A percentile compares a stretch with the other conserved stretches of the same genome.
Evolutionary conservation across 75 land plant genomes (phyloP).

Genomic region (Cryptomeria japonica): DNA sequence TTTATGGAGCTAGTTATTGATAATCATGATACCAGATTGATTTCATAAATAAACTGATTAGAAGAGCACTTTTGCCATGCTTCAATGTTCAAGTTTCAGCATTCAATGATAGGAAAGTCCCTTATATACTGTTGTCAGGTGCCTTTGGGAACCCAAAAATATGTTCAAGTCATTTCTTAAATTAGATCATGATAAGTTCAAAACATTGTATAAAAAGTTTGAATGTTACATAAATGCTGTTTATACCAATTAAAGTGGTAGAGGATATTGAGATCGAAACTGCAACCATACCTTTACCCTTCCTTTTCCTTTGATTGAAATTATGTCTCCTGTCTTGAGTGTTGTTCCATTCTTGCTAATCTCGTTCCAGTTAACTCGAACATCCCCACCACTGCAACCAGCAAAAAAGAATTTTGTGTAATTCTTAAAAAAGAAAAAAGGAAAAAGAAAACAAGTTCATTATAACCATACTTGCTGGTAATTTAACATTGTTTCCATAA

Average conservation of each 20-base stretch:
- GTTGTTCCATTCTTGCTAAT: conserved; percentile 68
- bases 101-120: background rate
- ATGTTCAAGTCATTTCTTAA: background rate
- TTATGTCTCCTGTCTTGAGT: conserved; percentile 82
- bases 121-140: background rate
- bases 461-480: background rate
- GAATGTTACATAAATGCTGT: background rate
- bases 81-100: background rate
- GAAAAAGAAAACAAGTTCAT: conserved; percentile 1
- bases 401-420: background rate
- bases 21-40: too few species aligned
- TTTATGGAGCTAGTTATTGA: too few species aligned
- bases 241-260: background rate
- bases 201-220: background rate
- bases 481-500: background rate
- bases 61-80: background rate
- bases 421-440: background rate
- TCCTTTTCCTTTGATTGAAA: conserved; percentile 87
- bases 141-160: background rate
- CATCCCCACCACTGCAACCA: conserved; percentile 72
- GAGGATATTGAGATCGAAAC: background rate
- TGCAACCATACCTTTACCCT: conserved; percentile 71
- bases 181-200: background rate
- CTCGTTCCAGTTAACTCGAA: conserved; percentile 87
- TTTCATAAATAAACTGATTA: too few species aligned